phyloP scores from a whole-genome alignment of 768 basidiomycete genomes.

The Auriscalpium microsporum region DNA sequence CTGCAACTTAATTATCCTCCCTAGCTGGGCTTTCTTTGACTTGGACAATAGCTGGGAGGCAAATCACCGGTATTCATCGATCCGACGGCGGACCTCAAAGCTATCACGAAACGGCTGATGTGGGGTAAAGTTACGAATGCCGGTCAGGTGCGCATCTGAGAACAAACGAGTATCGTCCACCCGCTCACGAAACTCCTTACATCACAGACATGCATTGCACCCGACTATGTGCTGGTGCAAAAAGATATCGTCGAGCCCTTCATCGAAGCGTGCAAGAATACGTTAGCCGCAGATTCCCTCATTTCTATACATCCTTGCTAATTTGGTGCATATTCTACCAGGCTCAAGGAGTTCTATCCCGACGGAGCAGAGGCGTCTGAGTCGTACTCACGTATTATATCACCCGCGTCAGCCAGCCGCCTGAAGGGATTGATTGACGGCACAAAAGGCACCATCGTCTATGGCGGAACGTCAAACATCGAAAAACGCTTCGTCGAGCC shows the following conservation, averaged over 20 bases:
- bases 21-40: not conserved
- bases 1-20: not conserved
- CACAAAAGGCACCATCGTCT: constrained; percentile 57
- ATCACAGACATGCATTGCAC: not conserved
- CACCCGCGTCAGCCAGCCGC: constrained; percentile 43
- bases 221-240: constrained; percentile 27
- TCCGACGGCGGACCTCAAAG: constrained; percentile 54
- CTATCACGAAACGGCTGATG: constrained; percentile 58
- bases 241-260: constrained; percentile 45
- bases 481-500: constrained; percentile 56
- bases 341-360: constrained; percentile 27
- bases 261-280: constrained; percentile 60
- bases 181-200: not conserved
- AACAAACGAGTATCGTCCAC: not conserved
- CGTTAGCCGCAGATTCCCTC: not conserved
- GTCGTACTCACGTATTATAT: constrained; percentile 45
- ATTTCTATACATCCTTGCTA: too few species aligned
- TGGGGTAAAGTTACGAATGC: constrained; percentile 75
- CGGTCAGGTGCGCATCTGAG: constrained; percentile 33
- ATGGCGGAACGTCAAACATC: constrained; percentile 57
- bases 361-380: constrained; percentile 35
- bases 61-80: constrained; percentile 75
- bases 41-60: constrained; percentile 44
- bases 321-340: not conserved
- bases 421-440: constrained; percentile 53